These are phyloP conservation scores for Nannizziopsis arthrosporioides DNA, from an alignment of 2,329 filamentous ascomycete genomes.

Conservation along the genomic window DNA sequence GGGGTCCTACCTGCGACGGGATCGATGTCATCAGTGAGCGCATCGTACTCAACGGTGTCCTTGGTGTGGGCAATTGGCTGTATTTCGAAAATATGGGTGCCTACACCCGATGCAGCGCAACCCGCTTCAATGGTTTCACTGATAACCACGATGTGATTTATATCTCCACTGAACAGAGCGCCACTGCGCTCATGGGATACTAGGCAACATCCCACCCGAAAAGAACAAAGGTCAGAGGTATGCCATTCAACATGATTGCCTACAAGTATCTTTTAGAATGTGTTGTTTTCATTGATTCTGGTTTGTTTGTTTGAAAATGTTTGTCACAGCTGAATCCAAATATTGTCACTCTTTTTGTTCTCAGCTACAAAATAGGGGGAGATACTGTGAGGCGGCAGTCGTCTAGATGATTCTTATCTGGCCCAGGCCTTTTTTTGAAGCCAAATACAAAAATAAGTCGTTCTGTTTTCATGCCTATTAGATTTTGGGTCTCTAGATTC, in stretches of 20 bases:
- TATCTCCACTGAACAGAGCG: constrained; percentile 85
- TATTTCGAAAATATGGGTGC: constrained; percentile 99
- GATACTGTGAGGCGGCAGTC: neutral
- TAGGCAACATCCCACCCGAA: constrained; percentile 16
- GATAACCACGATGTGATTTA: constrained; percentile 89
- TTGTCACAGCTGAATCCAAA: neutral
- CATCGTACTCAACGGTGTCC: constrained; percentile 60
- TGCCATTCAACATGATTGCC: constrained; percentile 10
- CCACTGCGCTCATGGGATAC: constrained; percentile 55
- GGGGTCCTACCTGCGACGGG: constrained; percentile 95
- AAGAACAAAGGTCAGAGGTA: neutral
- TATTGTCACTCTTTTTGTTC: constrained; percentile 1
- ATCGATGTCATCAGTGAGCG: constrained; percentile 87
- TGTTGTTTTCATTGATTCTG: too few relatives aligned
- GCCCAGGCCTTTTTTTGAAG: neutral
- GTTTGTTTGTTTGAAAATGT: neutral
- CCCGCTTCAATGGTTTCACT: constrained; percentile 92
- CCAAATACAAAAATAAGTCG: too few relatives aligned
- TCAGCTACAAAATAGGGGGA: neutral
- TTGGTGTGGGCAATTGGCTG: constrained; percentile 93
- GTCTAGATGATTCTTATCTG: neutral
- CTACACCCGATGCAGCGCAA: constrained; percentile 96
- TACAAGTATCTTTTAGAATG: neutral
- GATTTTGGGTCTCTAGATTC: too few relatives aligned
- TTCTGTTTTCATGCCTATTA: too few relatives aligned